Percentiles rank a stretch among this genome's conserved stretches.
Evolutionary conservation across 2,329 filamentous ascomycete species (phyloP).

Genomic region (Fusarium domesticum): DNA sequence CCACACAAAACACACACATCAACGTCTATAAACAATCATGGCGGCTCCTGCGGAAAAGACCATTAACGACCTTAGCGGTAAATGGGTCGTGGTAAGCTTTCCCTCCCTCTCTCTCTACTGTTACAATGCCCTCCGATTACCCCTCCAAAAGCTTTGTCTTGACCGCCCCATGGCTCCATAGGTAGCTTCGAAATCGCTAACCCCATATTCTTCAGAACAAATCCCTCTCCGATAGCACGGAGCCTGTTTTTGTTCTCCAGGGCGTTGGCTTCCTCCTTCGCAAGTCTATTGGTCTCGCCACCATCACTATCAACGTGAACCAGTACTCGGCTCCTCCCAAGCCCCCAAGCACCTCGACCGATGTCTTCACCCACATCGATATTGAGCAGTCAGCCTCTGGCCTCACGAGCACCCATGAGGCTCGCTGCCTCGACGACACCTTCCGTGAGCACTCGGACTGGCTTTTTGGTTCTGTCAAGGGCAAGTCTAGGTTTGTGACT

Average conservation of each 20-base stretch:
- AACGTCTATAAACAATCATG: too few relatives aligned
- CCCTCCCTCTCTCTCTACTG: not conserved
- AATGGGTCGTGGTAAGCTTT: constrained; percentile 63
- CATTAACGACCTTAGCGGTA: constrained; percentile 64
- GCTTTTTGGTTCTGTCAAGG: constrained; percentile 72
- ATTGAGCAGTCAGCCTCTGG: constrained; percentile 72
- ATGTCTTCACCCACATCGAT: constrained; percentile 59
- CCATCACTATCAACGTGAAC: constrained; percentile 62
- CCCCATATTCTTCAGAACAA: constrained; percentile 62
- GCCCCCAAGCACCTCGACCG: constrained; percentile 38
- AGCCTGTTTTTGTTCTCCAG: constrained; percentile 69
- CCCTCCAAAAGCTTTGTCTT: constrained; percentile 1
- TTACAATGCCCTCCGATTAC: too few relatives aligned
- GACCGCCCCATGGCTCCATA: constrained; percentile 2
- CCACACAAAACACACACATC: too few relatives aligned
- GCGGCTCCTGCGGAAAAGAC: constrained; percentile 67
- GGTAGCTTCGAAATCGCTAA: constrained; percentile 4
- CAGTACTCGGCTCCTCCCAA: constrained; percentile 48
- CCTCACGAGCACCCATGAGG: constrained; percentile 61
- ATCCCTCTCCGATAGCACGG: constrained; percentile 64
- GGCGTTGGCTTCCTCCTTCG: constrained; percentile 69
- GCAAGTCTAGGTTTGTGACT: constrained; percentile 52
- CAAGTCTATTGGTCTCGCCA: constrained; percentile 67
- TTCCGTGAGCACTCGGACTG: constrained; percentile 68
- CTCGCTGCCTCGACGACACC: constrained; percentile 50